Evolutionary conservation across 768 basidiomycete species (phyloP), one percentile per base, ranked within the genome.

Genomic region (Hypholoma fasciculare): DNA sequence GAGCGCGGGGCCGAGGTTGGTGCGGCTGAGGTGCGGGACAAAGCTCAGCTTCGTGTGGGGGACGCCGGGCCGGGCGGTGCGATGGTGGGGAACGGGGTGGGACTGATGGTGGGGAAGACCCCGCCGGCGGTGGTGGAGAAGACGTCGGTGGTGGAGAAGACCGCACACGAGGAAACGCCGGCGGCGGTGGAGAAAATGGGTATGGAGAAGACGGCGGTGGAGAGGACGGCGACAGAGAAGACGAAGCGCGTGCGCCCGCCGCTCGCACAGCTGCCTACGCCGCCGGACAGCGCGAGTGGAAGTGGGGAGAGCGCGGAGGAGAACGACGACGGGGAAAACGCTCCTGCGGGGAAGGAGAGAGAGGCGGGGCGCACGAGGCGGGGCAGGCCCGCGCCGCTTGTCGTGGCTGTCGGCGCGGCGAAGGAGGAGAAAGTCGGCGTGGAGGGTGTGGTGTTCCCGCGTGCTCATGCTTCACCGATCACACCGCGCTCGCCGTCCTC

Each of bases 251-350:
- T 9, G 30, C 30, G 30, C 30, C 7, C 30, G 30, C 30, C 14
- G 36, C 20, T 14, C 43, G 34, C 38, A 12, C 43, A 40, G 54
- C 52, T 65, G 38, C 61, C 61, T 1, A 65, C 58, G 37, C 62
- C 64, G 27, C 61, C 30, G 30, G 59, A n/a, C 59, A 58, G 36
- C 56, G 59, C 39, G 46, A 38, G 27, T 20, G 9, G 9, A 26
- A 34, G 34, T 40, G 42, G 26, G 38, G 51, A 19, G 13, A 47
- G n/a, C 38, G 44, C 40, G 12, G 54, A 27, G 8, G 30, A 34
- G 44, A 54, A 26, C 8, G 48, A 3, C 12, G 27, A 7, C 5
- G n/a, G 16, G 17, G 16, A 19, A 7, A 44, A 44, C 3, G 23
- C 23, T 1, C 4, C 4, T 23, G 23, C 4, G 23, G 23, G 43